Base-by-base conservation (phyloP, 75 land plant genomes). In the Larix kaempferi region DNA sequence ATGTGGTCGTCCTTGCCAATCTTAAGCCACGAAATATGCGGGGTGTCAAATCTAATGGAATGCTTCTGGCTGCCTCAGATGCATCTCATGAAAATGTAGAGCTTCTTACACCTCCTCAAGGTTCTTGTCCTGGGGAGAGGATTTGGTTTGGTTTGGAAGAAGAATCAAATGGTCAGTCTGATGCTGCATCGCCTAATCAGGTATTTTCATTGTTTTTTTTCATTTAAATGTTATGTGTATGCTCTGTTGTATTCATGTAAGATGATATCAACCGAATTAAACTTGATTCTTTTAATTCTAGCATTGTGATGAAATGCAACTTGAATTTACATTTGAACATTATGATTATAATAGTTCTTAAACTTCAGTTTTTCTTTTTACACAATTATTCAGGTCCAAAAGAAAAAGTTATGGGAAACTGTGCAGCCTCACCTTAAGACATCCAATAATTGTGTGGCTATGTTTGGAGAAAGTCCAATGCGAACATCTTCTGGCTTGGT, bases 61-160 rank as follows among this genome's bases (percentile, higher is more conserved):
- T 96, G 99, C 91, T 96, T 1, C 80, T 96, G 84, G 98, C 98
- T 58, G 99, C 99, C 56, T 96, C 99, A 71, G 93, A 96, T 86
- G 88, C 83, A 37, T 23, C 89, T 23, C 95, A 96, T 82, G 90
- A 94, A 76, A 88, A 87, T 81, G 94, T 94, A 27, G 93, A 96
- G 82, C 98, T 96, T 80, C 86, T 96, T 74, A 35, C 79, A 56
- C 95, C 99, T n/a, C 94, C 99, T 3, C 91, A 90, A 62, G 98
- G 86, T 77, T 87, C 98, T 21, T n/a, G 82, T 2, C 90, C 90
- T 35, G 99, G 99, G 29, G 98, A 96, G 65, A 88, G 99, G 76
- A 90, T 94, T 22, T 96, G 99, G 98, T 96, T 96, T 85, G 98
- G 98, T 15, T 76, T 83, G 11, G 89, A 87, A 54, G 85, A 78